Evolutionary conservation across 805 yeast genomes (phyloP).

Genomic region (Ogataea methylovora): DNA sequence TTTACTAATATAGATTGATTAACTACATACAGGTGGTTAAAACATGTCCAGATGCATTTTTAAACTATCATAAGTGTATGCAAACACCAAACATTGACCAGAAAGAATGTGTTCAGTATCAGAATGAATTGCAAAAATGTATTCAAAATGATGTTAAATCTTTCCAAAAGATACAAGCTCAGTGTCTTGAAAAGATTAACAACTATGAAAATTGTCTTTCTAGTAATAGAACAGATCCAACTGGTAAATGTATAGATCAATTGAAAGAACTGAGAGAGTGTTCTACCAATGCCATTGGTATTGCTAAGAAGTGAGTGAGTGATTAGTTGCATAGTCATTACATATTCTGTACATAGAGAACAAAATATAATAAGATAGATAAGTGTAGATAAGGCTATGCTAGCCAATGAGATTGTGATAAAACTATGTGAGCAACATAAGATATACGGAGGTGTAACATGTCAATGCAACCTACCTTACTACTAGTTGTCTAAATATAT

Average conservation of each 20-base stretch:
- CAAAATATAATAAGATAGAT: too few relatives aligned
- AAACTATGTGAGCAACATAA: too few relatives aligned
- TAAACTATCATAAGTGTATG: conserved; percentile 69
- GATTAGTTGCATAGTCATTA: too few relatives aligned
- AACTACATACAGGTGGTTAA: conserved; percentile 43
- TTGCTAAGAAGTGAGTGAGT: too few relatives aligned
- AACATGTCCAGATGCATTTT: conserved; percentile 65
- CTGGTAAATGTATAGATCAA: conserved; percentile 46
- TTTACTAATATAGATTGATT: not conserved
- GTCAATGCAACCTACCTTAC: too few relatives aligned
- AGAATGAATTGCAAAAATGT: conserved; percentile 51
- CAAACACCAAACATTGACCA: conserved; percentile 44
- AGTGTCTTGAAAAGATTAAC: conserved; percentile 50
- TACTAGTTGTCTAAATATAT: too few relatives aligned
- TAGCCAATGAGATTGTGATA: too few relatives aligned
- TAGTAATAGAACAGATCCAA: conserved; percentile 34
- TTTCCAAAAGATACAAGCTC: conserved; percentile 57
- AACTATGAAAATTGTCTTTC: conserved; percentile 62
- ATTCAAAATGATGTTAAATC: conserved; percentile 61
- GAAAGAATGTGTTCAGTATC: conserved; percentile 46
- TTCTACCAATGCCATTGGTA: conserved; percentile 16
- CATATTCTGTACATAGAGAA: too few relatives aligned
- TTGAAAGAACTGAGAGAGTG: conserved; percentile 58
- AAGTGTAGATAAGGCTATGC: too few relatives aligned
- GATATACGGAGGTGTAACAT: too few relatives aligned